Conservation (phyloP, 345 rosid species). For the Gossypium arboreum region DNA sequence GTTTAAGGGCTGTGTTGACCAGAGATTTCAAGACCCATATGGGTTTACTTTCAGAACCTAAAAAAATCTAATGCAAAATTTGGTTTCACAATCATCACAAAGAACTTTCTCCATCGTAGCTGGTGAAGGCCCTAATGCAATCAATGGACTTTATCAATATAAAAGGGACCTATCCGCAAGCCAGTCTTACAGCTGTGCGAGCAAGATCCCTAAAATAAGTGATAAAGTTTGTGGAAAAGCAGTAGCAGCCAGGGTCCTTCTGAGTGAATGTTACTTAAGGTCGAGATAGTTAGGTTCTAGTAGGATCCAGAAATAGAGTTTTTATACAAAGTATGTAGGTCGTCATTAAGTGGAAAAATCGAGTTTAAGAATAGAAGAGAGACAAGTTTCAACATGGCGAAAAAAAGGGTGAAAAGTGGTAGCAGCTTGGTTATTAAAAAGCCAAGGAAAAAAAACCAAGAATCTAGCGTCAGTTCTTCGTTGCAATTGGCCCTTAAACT, state of each 20-base stretch:
- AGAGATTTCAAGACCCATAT: constrained; percentile 56
- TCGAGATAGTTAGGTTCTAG: constrained; percentile 49
- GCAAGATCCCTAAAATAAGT: constrained; percentile 41
- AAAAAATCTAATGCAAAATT: constrained; percentile 38
- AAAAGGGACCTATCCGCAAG: constrained; percentile 67
- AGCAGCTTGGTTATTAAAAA: constrained; percentile 13
- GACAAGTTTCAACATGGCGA: constrained; percentile 42
- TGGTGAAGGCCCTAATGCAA: constrained; percentile 52
- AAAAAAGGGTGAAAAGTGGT: constrained; percentile 39
- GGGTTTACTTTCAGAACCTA: constrained; percentile 58
- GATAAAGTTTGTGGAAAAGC: constrained; percentile 52
- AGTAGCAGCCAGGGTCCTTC: constrained; percentile 63
- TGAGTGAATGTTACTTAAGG: constrained; percentile 53
- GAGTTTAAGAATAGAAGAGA: constrained; percentile 43
- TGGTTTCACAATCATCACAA: constrained; percentile 59
- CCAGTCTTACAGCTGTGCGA: constrained; percentile 53
- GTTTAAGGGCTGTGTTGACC: constrained; percentile 70
- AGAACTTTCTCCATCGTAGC: constrained; percentile 40
- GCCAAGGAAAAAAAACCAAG: too few species aligned
- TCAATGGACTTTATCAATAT: constrained; percentile 71
- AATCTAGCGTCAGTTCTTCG: too few species aligned
- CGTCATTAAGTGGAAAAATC: constrained; percentile 27
- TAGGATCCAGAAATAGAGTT: constrained; percentile 47
- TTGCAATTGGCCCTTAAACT: too few species aligned
- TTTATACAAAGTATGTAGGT: constrained; percentile 51